Evolutionary conservation across 2,329 filamentous ascomycete genomes (phyloP).

Genomic region (Mariannaea elegans): DNA sequence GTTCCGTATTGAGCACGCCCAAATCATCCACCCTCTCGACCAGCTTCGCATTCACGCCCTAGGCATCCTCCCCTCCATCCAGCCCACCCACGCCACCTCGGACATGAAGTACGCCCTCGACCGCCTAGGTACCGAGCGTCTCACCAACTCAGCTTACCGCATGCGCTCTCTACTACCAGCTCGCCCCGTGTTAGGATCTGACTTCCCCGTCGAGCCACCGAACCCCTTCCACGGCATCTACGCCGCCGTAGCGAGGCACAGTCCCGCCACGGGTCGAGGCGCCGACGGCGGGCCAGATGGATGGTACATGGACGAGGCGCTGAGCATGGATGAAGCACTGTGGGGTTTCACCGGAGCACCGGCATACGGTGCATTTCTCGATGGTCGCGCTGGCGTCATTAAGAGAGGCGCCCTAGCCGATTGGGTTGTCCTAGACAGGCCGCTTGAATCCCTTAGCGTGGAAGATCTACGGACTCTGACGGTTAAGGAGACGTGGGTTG

Average conservation of each 20-base stretch:
- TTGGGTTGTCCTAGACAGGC: slow-evolving; percentile 73
- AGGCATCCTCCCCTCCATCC: slow-evolving; percentile 73
- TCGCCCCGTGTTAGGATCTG: slow-evolving; percentile 69
- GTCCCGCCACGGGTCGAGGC: slow-evolving; percentile 63
- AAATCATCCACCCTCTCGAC: slow-evolving; percentile 74
- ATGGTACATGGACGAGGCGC: slow-evolving; percentile 68
- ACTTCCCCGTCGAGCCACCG: slow-evolving; percentile 77
- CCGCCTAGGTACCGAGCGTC: slow-evolving; percentile 66
- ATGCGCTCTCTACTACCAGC: slow-evolving; percentile 69
- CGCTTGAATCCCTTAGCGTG: slow-evolving; percentile 58
- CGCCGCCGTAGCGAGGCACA: slow-evolving; percentile 70
- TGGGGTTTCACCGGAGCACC: slow-evolving; percentile 68
- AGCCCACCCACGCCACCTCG: slow-evolving; percentile 76
- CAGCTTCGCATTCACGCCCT: slow-evolving; percentile 66
- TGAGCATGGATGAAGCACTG: slow-evolving; percentile 67
- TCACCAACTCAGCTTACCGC: slow-evolving; percentile 67
- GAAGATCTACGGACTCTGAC: slow-evolving; percentile 62
- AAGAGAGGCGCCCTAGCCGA: slow-evolving; percentile 70
- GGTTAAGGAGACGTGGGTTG: slow-evolving; percentile 76
- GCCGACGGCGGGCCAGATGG: slow-evolving; percentile 57
- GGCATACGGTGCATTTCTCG: slow-evolving; percentile 67
- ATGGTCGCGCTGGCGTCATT: slow-evolving; percentile 68
- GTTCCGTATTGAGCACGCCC: slow-evolving; percentile 75
- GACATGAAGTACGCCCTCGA: slow-evolving; percentile 73
- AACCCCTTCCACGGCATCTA: slow-evolving; percentile 75